A percentile compares a stretch with the other conserved stretches of the same genome.
These are phyloP conservation scores for Physcomitrium patens DNA, from an alignment of 225 moss, liverwort and hornwort genomes.

Conservation along the genomic window DNA sequence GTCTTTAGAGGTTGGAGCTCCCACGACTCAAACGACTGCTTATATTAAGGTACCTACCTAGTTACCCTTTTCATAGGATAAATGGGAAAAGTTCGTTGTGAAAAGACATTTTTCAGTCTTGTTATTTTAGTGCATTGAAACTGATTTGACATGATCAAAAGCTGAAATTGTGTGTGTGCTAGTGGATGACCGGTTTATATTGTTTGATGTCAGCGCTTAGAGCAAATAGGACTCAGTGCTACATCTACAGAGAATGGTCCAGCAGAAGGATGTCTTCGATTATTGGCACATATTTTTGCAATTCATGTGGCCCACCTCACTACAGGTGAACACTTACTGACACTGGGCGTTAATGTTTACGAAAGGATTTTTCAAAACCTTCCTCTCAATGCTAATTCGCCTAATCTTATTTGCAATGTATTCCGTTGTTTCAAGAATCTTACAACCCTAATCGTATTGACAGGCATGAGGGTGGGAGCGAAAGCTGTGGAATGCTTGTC, in stretches of 20 bases:
- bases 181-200: background rate
- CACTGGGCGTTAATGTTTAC: no score
- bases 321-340: conserved; percentile 45
- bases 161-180: no score
- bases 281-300: conserved; percentile 64
- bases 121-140: no score
- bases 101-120: no score
- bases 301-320: conserved; percentile 70
- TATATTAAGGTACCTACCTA: conserved; percentile 53
- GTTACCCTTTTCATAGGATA: no score
- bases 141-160: no score
- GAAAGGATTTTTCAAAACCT: no score
- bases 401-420: background rate
- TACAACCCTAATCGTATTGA: background rate
- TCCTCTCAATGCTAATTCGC: no score
- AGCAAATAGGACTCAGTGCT: conserved; percentile 45
- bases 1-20: conserved; percentile 36
- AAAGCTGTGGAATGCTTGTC: conserved; percentile 66
- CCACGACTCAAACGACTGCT: conserved; percentile 64
- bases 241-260: conserved; percentile 32
- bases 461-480: conserved; percentile 74
- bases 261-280: conserved; percentile 55
- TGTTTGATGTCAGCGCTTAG: conserved; percentile 45
- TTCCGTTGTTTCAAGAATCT: background rate
- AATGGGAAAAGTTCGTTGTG: no score